phyloP scores from a whole-genome alignment of 257 asterid genomes.

The Penstemon barbatus region DNA sequence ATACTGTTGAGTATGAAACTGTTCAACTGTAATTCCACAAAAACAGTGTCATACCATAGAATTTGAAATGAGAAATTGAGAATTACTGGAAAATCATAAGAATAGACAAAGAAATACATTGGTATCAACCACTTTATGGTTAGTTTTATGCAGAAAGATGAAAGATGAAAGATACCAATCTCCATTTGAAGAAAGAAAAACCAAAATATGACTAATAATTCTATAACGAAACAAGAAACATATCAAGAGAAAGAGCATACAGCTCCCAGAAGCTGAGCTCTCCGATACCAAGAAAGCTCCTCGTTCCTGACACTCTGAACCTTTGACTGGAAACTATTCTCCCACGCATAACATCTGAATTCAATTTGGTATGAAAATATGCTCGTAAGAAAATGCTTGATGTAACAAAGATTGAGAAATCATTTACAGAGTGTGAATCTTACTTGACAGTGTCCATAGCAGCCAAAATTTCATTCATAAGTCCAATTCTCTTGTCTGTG shows the following conservation, averaged over 20 bases:
- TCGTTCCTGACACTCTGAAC: conserved; percentile 77
- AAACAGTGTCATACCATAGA: conserved; percentile 22
- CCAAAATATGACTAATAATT: not conserved
- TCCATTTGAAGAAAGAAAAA: conserved; percentile 19
- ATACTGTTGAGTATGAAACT: conserved; percentile 79
- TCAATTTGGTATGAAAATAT: conserved; percentile 26
- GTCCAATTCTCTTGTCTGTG: conserved; percentile 95
- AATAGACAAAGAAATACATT: conserved; percentile 1
- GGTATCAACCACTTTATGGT: not conserved
- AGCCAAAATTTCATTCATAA: conserved; percentile 94
- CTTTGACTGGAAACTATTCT: conserved; percentile 79
- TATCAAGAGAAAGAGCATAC: conserved; percentile 46
- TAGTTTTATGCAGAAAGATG: not conserved
- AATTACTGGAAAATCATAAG: conserved; percentile 21
- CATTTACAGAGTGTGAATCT: conserved; percentile 27
- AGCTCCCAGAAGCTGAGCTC: conserved; percentile 84
- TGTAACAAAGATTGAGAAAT: conserved; percentile 17
- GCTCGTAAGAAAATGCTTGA: conserved; percentile 24
- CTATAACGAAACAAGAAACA: conserved; percentile 18
- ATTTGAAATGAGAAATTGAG: conserved; percentile 17
- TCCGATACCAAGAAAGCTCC: conserved; percentile 84
- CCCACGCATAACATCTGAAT: conserved; percentile 97
- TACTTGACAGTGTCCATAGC: conserved; percentile 99
- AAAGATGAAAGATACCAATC: conserved; percentile 19
- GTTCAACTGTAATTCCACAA: conserved; percentile 66